Evolutionary conservation across 345 rosid genomes (phyloP).

Genomic region (Melaleuca quinquenervia): DNA sequence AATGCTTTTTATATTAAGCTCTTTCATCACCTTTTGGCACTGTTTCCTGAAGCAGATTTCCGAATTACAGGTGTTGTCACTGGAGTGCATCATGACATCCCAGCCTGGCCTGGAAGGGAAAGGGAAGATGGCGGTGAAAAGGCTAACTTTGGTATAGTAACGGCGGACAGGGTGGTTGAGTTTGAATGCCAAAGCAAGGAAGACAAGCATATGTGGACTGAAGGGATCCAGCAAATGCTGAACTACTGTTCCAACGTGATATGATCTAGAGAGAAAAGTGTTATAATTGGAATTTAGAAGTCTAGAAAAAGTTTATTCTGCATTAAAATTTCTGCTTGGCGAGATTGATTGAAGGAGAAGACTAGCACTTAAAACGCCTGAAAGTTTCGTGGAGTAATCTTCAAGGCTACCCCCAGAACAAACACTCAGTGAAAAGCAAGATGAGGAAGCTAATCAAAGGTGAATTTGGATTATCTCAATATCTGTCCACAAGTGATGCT

Average conservation of each 20-base stretch:
- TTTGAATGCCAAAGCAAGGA: conserved; percentile 60
- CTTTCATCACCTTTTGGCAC: conserved; percentile 1
- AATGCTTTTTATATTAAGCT: background rate
- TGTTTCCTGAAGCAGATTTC: background rate
- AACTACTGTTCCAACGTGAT: conserved; percentile 24
- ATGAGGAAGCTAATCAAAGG: background rate
- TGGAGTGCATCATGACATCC: conserved; percentile 52
- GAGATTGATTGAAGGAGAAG: background rate
- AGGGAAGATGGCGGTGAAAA: conserved; percentile 22
- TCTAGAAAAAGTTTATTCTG: background rate
- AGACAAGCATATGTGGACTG: conserved; percentile 71
- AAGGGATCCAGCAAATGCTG: conserved; percentile 65
- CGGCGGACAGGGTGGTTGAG: conserved; percentile 62
- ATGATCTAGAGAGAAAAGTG: background rate
- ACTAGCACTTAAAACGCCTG: background rate
- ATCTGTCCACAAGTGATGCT: background rate
- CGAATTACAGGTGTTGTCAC: conserved; percentile 42
- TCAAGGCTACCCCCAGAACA: background rate
- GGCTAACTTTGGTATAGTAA: conserved; percentile 73
- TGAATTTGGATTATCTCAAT: background rate
- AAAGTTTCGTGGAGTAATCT: background rate
- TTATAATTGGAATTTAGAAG: conserved; percentile 9
- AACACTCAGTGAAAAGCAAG: background rate
- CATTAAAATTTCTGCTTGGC: background rate
- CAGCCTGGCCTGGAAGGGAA: conserved; percentile 48